Evolutionary conservation across 2,329 filamentous ascomycete genomes (phyloP).

Genomic region (Diaporthe sp.): DNA sequence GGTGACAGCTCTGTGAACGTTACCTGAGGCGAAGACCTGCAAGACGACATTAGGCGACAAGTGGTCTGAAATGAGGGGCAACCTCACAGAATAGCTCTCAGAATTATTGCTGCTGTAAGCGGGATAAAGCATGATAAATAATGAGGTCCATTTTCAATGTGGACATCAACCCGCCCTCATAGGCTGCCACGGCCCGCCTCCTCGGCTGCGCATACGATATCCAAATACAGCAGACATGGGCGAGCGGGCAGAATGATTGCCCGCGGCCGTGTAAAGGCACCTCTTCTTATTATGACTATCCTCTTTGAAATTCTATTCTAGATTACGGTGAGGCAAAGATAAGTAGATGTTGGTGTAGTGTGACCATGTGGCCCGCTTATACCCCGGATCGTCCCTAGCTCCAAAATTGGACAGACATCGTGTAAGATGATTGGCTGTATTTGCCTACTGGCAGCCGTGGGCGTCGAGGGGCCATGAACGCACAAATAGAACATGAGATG

Average conservation of each 20-base stretch:
- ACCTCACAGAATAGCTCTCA: too few species aligned
- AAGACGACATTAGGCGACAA: background rate
- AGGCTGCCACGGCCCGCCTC: background rate
- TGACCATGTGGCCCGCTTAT: background rate
- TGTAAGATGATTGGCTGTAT: conserved; percentile 27
- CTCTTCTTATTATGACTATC: background rate
- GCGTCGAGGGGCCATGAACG: background rate
- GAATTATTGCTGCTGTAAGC: too few species aligned
- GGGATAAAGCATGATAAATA: background rate
- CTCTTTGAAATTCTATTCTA: background rate
- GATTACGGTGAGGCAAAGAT: background rate
- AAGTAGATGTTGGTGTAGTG: background rate
- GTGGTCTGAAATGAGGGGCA: too few species aligned
- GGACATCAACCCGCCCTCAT: background rate
- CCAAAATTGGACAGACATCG: background rate
- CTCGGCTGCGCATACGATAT: background rate
- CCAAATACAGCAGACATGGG: background rate
- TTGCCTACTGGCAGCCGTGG: background rate
- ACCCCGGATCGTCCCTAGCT: background rate
- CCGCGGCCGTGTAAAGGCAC: background rate
- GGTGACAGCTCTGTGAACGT: background rate
- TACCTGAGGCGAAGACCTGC: too few species aligned
- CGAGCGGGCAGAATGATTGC: background rate
- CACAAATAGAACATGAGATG: background rate
- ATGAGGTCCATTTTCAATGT: background rate